A percentile compares a stretch with the other conserved stretches of the same genome.
These are phyloP conservation scores for Smittium culicis DNA, from an alignment of 371 early-diverging fungal genomes.

Conservation along the genomic window DNA sequence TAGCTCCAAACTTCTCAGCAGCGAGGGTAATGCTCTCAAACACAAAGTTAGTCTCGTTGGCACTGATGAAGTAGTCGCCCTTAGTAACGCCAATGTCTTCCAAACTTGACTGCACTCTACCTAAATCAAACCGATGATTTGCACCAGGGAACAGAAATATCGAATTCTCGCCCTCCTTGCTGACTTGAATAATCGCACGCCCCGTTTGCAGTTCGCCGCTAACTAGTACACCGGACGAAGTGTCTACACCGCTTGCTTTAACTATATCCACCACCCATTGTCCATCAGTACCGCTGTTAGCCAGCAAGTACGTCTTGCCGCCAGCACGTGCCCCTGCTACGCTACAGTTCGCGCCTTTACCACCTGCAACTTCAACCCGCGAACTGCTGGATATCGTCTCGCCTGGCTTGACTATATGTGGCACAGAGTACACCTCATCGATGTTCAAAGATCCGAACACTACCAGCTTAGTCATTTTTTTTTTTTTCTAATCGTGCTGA, in stretches of 20 bases:
- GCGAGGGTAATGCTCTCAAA: slow-evolving; percentile 48
- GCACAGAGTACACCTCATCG: slow-evolving; percentile 73
- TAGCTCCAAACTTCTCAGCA: slow-evolving; percentile 39
- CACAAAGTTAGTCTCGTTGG: slow-evolving; percentile 70
- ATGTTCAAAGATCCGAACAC: slow-evolving; percentile 77
- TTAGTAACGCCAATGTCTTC: slow-evolving; percentile 25
- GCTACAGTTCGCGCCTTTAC: slow-evolving; percentile 84
- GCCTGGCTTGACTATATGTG: slow-evolving; percentile 63
- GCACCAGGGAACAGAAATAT: slow-evolving; percentile 76
- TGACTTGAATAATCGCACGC: slow-evolving; percentile 76
- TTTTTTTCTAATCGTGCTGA: no score
- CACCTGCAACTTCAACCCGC: slow-evolving; percentile 59
- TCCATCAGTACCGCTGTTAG: slow-evolving; percentile 78
- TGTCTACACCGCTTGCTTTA: slow-evolving; percentile 37
- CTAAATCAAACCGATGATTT: slow-evolving; percentile 42
- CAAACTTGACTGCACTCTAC: slow-evolving; percentile 18
- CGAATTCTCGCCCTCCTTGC: slow-evolving; percentile 59
- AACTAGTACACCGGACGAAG: slow-evolving; percentile 27
- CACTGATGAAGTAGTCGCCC: slow-evolving; percentile 58
- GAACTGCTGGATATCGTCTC: slow-evolving; percentile 60
- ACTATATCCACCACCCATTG: slow-evolving; percentile 53
- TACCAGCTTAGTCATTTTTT: slow-evolving; percentile 35
- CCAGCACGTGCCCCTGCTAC: slow-evolving; percentile 65
- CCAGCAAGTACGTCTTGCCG: slow-evolving; percentile 51
- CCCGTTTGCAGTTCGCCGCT: slow-evolving; percentile 43